phyloP scores from a whole-genome alignment of 139 green algal genomes.

The Chlorella sp. region DNA sequence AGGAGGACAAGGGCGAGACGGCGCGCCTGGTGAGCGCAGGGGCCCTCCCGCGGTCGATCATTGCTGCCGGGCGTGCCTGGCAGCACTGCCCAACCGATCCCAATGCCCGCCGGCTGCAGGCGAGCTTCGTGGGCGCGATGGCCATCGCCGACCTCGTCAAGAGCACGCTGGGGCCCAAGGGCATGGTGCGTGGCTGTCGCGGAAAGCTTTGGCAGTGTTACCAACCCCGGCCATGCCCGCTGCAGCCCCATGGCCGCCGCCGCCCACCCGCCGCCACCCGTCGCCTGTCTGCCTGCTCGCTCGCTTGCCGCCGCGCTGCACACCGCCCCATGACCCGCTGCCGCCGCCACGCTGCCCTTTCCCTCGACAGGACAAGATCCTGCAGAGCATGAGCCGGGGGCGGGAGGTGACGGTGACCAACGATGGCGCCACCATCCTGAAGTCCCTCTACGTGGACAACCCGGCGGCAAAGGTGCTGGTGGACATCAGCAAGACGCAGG shows the following conservation, averaged over 20 bases:
- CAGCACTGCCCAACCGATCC: background rate
- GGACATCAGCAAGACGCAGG: constrained; percentile 54
- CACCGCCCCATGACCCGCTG: background rate
- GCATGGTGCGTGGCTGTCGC: constrained; percentile 80
- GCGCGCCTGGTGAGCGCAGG: constrained; percentile 84
- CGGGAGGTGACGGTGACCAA: constrained; percentile 97
- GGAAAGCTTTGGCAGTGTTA: background rate
- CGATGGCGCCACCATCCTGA: constrained; percentile 98
- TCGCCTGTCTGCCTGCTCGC: background rate
- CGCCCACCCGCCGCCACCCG: constrained; percentile 1
- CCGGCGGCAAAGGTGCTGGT: constrained; percentile 96
- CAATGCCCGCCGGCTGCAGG: constrained; percentile 56
- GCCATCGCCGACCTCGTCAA: constrained; percentile 99
- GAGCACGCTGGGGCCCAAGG: constrained; percentile 97
- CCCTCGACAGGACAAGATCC: constrained; percentile 96
- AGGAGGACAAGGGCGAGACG: constrained; percentile 95
- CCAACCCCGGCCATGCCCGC: background rate
- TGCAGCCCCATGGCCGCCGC: background rate
- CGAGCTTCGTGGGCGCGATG: constrained; percentile 96
- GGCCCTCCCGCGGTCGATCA: background rate
- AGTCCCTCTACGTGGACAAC: constrained; percentile 97
- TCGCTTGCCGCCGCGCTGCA: background rate
- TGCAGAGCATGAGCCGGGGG: constrained; percentile 92
- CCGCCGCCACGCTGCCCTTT: background rate
- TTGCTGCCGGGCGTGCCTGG: background rate